Percentiles rank a stretch among this genome's conserved stretches.
phyloP scores from a whole-genome alignment of 2,329 filamentous ascomycete species.

The Sporothrix globosa region DNA sequence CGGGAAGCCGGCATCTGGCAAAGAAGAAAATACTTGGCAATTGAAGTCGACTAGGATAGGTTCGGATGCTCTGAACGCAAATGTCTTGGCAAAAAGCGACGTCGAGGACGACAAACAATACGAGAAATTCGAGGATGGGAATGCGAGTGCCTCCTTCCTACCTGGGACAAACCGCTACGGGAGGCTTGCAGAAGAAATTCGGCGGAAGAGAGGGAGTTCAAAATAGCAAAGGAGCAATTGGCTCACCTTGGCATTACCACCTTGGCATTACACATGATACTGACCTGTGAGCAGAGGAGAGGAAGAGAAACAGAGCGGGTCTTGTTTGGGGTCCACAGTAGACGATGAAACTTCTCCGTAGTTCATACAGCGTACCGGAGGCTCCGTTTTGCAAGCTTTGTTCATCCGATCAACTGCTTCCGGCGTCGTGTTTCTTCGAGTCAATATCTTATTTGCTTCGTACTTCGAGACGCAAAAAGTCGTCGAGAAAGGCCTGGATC shows the following conservation, averaged over 20 bases:
- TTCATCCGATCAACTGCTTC: neutral
- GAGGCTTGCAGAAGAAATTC: constrained; percentile 12
- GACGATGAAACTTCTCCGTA: no score
- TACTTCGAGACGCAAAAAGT: no score
- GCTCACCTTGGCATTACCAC: constrained; percentile 23
- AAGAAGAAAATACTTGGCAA: neutral
- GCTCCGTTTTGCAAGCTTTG: neutral
- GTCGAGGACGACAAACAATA: neutral
- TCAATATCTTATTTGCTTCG: no score
- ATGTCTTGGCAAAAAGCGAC: constrained; percentile 15
- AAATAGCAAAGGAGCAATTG: constrained; percentile 8
- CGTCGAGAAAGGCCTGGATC: no score
- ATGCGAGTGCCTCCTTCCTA: constrained; percentile 11
- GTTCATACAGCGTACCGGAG: neutral
- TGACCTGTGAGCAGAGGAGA: neutral
- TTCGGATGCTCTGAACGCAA: neutral
- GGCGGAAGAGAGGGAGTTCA: neutral
- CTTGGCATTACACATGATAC: constrained; percentile 14
- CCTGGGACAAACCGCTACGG: constrained; percentile 6
- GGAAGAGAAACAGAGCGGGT: neutral
- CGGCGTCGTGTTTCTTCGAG: no score
- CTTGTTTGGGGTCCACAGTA: neutral
- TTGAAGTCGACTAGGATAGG: neutral
- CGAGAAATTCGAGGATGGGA: neutral
- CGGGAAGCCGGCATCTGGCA: constrained; percentile 20